These are phyloP conservation scores for Pseudevernia furfuracea DNA, from an alignment of 495 filamentous ascomycete species.

Conservation along the genomic window DNA sequence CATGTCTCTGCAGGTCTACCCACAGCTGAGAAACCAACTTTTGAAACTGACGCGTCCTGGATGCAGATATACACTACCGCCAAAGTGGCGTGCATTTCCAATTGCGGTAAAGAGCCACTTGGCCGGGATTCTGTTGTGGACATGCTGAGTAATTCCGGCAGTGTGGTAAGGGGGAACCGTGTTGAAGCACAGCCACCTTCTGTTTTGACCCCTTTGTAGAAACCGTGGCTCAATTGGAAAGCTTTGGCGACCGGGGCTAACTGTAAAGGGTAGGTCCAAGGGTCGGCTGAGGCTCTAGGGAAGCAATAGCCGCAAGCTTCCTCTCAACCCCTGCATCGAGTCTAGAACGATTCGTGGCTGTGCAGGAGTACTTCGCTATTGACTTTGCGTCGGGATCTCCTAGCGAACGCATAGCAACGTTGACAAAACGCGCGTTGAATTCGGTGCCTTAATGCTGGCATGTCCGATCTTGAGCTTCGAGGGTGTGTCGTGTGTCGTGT, in stretches of 20 bases:
- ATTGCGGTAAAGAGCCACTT: background rate
- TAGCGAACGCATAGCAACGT: background rate
- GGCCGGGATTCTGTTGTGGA: background rate
- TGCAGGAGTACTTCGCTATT: background rate
- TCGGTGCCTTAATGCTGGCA: background rate
- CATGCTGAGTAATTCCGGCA: background rate
- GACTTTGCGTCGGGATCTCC: background rate
- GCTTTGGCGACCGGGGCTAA: background rate
- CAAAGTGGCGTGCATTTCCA: background rate
- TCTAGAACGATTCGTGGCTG: background rate
- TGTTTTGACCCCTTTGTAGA: background rate
- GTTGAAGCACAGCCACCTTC: background rate
- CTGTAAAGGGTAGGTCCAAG: background rate
- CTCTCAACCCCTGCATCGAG: background rate
- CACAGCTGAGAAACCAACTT: conserved; percentile 4
- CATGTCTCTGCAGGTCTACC: background rate
- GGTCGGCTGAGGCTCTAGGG: background rate
- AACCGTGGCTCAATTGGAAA: background rate
- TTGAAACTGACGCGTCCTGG: background rate
- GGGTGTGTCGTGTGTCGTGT: background rate
- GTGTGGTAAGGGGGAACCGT: background rate
- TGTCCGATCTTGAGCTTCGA: background rate
- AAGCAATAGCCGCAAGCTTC: background rate
- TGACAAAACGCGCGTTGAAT: background rate
- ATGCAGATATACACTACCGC: background rate